Evolutionary conservation across 139 green algal genomes (phyloP), one percentile per base, ranked within the genome.

Genomic region (Chlorella sp.): DNA sequence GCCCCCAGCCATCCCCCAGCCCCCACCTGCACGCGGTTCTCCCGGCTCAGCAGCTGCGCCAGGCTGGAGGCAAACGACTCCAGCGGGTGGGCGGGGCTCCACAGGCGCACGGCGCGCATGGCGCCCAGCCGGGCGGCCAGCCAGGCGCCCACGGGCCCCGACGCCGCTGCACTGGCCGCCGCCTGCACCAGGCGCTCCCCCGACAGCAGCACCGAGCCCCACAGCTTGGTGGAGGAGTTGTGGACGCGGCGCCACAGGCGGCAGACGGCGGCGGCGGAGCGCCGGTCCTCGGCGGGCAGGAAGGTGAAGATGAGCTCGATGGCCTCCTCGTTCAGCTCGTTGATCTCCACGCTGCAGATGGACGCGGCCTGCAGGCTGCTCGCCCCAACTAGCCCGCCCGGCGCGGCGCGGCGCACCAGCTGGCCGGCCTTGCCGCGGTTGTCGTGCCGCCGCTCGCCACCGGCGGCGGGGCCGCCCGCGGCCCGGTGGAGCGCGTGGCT

Each of bases 291-390:
- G 0, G 47, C 26, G 21, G 65, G 64, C 30, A 85, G 47, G 28
- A 85, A 69, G 13, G 65, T 67, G 62, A 85, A 74, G 44, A 85
- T 85, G 13, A 78, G 44, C 65, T 85, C 80, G 38, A 85, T 74
- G 9, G 80, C 80, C 64, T 76, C 65, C 17, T 74, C 64, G 21
- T 74, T 60, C 28, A 85, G 80, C 62, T 85, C 57, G 21, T 72
- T 36, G 7, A 82, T 82, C 32, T 26, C 75, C 23, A 80, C 32
- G 12, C 47, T 55, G 51, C 51, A 67, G 7, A 68, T 4, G 13
- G 74, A 6, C 30, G 74, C 17, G 44, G 7, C 9, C 7, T 51
- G 44, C 44, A 51, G 9, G 44, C 7, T 9, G 44, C 7, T 9
- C 9, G 44, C 7, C 44, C 9, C 9, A 9, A 51, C 44, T 9